Evolutionary conservation across 2,329 filamentous ascomycete species (phyloP), one percentile per base, ranked within the genome.

Genomic region (Penicillium brasilianum): DNA sequence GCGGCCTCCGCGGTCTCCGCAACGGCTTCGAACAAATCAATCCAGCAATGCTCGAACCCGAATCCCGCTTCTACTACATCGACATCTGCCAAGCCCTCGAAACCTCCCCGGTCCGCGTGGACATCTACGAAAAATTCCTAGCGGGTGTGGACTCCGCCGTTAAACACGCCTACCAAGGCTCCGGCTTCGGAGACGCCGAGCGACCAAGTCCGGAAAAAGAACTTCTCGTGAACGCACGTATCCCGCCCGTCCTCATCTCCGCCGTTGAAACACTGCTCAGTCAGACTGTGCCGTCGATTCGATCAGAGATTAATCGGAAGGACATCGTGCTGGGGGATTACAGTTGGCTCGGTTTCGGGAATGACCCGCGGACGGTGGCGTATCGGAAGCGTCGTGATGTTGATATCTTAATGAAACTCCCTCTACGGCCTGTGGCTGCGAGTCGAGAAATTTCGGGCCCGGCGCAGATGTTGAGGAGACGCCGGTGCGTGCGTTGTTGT

Each of bases 301-400:
- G 85, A 43, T 80, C 80, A 5, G 81, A 84, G 57, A 83, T 88
- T 11, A 87, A 95, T 66, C 83, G 87, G 30, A 85, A 88, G 10
- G 84, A 84, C 62, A 81, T 96, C 52, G 91, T 90, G 77, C 90
- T 92, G 76, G 85, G 86, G 52, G 87, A 95, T 72, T 91, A 88
- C 58, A 82, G 82, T 52, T 85, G 91, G 72, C 81, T 95, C 11
- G 89, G 90, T 5, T 80, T 92, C 14, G 83, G 84, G 10, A 84
- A 88, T 56, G 86, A 88, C 61, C 76, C 77, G 14, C 78, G 79
- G 18, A 85, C 83, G 4, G 85, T 87, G 65, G 76, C 83, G 10
- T 91, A 89, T 74, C 85, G 85, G 63, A 82, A 83, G n/a, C 79
- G 81, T 32, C 83, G 88, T 70, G 82, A 89, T 25, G 80, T 83